Conservation (phyloP, 2,329 filamentous ascomycete genomes). For the Daldinia sp. region DNA sequence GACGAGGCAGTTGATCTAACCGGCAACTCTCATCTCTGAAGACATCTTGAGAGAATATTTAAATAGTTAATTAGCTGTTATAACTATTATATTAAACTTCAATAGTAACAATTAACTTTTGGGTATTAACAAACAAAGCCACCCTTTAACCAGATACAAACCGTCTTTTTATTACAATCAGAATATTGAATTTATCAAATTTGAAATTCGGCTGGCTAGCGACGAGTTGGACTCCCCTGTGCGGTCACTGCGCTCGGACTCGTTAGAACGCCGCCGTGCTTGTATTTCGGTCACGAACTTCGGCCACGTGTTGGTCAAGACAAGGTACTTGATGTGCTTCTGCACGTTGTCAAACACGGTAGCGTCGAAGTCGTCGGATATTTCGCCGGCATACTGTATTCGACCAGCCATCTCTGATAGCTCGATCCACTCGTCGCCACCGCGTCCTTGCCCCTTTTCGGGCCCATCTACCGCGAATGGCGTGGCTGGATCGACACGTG, state of each 20-base stretch:
- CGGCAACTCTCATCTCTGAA: too few species aligned
- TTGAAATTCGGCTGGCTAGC: constrained; percentile 39
- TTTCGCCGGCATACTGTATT: constrained; percentile 53
- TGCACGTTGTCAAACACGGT: constrained; percentile 70
- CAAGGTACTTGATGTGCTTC: constrained; percentile 73
- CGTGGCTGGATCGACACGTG: constrained; percentile 56
- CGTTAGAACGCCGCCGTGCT: constrained; percentile 37
- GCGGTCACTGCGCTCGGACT: constrained; percentile 40
- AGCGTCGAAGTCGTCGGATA: constrained; percentile 62
- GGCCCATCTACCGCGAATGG: constrained; percentile 55
- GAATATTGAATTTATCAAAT: constrained; percentile 31
- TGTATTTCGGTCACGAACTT: constrained; percentile 62
- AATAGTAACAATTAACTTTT: background rate
- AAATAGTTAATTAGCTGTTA: background rate
- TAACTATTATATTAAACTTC: background rate
- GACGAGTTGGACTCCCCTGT: constrained; percentile 37
- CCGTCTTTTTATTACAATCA: background rate
- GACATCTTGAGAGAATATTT: too few species aligned
- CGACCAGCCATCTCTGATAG: constrained; percentile 33
- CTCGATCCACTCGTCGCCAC: constrained; percentile 32
- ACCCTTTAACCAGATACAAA: background rate
- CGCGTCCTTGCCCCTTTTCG: background rate
- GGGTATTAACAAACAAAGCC: background rate
- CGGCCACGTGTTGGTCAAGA: constrained; percentile 76
- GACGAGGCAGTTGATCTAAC: too few species aligned